These are phyloP conservation scores for Calocybe indica DNA, from an alignment of 768 basidiomycete genomes.

Conservation along the genomic window DNA sequence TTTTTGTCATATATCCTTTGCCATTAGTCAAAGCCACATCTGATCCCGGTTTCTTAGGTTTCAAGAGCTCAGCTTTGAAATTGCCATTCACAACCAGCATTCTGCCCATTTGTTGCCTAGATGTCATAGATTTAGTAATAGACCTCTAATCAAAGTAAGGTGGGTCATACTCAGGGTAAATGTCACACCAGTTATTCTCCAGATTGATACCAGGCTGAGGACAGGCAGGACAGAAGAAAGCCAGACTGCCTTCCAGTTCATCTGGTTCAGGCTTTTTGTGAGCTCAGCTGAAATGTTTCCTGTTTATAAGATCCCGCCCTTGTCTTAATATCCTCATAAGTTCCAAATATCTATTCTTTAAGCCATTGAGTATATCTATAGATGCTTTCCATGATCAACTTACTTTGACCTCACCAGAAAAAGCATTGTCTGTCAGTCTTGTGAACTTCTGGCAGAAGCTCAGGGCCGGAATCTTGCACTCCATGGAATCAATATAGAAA, in stretches of 20 bases:
- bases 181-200: not conserved
- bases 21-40: conserved; percentile 19
- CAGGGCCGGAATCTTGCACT: not conserved
- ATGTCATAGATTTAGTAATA: not conserved
- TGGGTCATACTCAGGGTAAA: not conserved
- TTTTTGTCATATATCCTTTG: conserved; percentile 1
- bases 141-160: not conserved
- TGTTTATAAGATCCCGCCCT: not conserved
- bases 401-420: not conserved
- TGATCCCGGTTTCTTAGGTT: conserved; percentile 13
- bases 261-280: not conserved
- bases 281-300: not conserved
- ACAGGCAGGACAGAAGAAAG: not conserved
- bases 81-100: conserved; percentile 18
- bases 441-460: not conserved
- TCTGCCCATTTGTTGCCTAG: conserved; percentile 8
- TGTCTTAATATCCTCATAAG: not conserved
- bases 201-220: not conserved
- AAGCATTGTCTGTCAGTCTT: not conserved
- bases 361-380: not conserved
- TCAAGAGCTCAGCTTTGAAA: conserved; percentile 19
- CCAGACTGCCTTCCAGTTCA: too few species aligned
- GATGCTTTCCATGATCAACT: not conserved
- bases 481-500: not conserved
- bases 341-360: not conserved